Conservation (phyloP, 73 alveolate genomes). For the Paramecium biaurelia region DNA sequence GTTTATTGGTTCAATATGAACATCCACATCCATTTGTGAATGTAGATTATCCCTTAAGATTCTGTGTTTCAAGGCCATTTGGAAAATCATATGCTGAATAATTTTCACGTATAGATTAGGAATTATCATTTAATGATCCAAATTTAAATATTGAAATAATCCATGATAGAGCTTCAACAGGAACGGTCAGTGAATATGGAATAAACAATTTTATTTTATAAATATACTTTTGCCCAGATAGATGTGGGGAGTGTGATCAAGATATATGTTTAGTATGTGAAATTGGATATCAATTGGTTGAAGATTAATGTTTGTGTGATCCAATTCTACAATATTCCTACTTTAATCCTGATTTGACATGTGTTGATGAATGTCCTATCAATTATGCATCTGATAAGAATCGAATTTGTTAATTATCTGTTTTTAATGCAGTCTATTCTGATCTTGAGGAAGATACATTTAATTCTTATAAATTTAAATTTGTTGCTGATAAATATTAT, state of each 20-base stretch:
- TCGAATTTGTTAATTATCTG: neutral
- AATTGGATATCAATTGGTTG: neutral
- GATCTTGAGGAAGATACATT: neutral
- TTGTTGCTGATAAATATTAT: neutral
- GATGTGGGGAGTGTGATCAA: neutral
- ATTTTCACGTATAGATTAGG: neutral
- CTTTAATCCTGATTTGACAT: neutral
- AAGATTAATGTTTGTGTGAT: neutral
- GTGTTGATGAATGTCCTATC: neutral
- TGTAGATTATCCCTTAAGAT: neutral
- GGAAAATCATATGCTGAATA: neutral
- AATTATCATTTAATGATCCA: neutral
- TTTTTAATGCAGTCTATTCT: neutral
- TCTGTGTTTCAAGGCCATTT: neutral
- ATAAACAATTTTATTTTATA: neutral
- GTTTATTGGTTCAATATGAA: neutral
- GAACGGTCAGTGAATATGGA: neutral
- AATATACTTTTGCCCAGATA: neutral
- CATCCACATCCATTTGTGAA: neutral
- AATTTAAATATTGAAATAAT: neutral
- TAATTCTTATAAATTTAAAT: neutral
- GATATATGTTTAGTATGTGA: neutral
- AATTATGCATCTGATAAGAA: neutral
- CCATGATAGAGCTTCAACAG: neutral
- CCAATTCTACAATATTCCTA: neutral